These are phyloP conservation scores for Ogataea ramenticola DNA, from an alignment of 805 yeast species.

Conservation along the genomic window DNA sequence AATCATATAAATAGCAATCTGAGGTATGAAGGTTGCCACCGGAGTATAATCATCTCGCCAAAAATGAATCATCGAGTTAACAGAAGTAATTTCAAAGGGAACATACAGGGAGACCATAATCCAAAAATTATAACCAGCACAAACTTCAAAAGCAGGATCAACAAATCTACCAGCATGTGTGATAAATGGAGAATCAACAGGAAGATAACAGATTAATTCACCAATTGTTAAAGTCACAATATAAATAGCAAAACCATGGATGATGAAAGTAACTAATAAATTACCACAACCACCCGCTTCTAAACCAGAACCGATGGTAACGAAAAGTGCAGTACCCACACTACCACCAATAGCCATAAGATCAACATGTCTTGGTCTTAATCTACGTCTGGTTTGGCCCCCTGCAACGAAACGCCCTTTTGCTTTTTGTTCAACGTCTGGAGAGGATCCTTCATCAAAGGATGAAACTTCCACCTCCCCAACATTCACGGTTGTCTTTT, in stretches of 20 bases:
- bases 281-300: conserved; percentile 65
- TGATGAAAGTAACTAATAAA: conserved; percentile 52
- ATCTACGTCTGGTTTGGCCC: conserved; percentile 34
- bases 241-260: conserved; percentile 67
- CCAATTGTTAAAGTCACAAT: conserved; percentile 66
- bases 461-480: not conserved
- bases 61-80: conserved; percentile 68
- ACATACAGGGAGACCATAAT: conserved; percentile 67
- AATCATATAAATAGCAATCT: conserved; percentile 51
- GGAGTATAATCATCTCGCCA: conserved; percentile 77
- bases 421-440: not conserved
- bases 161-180: conserved; percentile 68
- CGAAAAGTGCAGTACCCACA: conserved; percentile 75
- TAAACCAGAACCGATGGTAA: conserved; percentile 60
- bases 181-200: conserved; percentile 72
- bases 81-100: conserved; percentile 80
- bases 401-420: conserved; percentile 8
- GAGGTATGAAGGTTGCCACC: conserved; percentile 61
- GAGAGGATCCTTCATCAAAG: not conserved
- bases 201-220: conserved; percentile 72
- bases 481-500: not conserved
- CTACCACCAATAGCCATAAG: conserved; percentile 77
- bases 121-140: conserved; percentile 79
- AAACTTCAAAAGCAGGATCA: conserved; percentile 67
- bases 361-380: conserved; percentile 67